Conservation (phyloP, 192 early-diverging fungal species). For the Coemansia reversa region DNA sequence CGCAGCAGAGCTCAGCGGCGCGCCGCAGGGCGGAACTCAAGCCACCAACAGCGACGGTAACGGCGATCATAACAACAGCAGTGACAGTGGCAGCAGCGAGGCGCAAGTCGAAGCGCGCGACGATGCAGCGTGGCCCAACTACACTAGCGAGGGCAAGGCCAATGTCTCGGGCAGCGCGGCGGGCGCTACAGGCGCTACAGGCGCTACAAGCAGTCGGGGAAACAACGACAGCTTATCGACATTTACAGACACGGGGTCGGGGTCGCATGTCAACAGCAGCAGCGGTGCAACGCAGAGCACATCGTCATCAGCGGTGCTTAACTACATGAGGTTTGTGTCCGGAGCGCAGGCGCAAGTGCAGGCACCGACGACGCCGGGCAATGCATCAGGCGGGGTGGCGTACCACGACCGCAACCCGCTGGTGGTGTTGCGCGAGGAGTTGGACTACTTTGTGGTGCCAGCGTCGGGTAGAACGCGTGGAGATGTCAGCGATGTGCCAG, state of each 20-base stretch:
- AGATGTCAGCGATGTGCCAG: constrained; percentile 45
- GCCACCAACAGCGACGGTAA: constrained; percentile 9
- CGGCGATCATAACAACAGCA: constrained; percentile 13
- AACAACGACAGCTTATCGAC: constrained; percentile 49
- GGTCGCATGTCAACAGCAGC: constrained; percentile 44
- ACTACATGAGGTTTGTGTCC: constrained; percentile 53
- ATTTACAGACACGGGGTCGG: constrained; percentile 32
- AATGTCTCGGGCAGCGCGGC: constrained; percentile 20
- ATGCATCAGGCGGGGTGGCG: constrained; percentile 9
- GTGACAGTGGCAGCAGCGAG: neutral
- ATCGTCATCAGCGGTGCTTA: constrained; percentile 52
- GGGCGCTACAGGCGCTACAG: neutral
- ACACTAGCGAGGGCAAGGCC: constrained; percentile 35
- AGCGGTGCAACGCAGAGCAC: constrained; percentile 50
- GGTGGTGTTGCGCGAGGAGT: constrained; percentile 74
- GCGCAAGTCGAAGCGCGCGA: constrained; percentile 4
- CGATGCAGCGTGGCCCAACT: constrained; percentile 38
- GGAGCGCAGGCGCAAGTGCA: constrained; percentile 10
- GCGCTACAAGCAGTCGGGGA: constrained; percentile 14
- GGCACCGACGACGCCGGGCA: neutral
- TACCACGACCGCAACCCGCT: constrained; percentile 64
- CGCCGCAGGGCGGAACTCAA: constrained; percentile 7
- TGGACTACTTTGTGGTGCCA: constrained; percentile 72
- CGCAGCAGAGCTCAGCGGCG: constrained; percentile 17
- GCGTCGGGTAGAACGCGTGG: constrained; percentile 36